These are phyloP conservation scores for Evernia prunastri DNA, from an alignment of 495 filamentous ascomycete species.

Conservation along the genomic window DNA sequence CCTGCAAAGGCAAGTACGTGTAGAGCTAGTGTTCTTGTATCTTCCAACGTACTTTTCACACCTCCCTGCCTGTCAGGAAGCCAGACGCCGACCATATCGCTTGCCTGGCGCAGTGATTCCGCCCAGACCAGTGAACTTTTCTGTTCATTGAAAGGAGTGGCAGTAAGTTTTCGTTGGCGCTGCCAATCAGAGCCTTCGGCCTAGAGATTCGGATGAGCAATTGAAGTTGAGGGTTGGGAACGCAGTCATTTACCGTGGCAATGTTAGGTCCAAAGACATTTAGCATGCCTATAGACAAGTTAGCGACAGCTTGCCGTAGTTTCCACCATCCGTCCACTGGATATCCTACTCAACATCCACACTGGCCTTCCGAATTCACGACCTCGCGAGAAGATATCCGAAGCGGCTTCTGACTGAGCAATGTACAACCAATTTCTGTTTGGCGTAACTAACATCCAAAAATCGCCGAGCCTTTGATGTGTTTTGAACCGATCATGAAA, in stretches of 20 bases:
- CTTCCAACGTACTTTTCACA: slow-evolving; percentile 29
- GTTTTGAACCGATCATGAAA: not conserved
- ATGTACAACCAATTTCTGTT: not conserved
- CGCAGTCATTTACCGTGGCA: not conserved
- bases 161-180: slow-evolving; percentile 36
- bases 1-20: slow-evolving; percentile 34
- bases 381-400: not conserved
- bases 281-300: not conserved
- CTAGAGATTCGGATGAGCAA: slow-evolving; percentile 19
- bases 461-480: not conserved
- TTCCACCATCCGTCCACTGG: not conserved
- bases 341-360: not conserved
- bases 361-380: not conserved
- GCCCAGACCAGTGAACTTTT: slow-evolving; percentile 39
- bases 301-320: not conserved
- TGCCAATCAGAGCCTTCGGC: slow-evolving; percentile 37
- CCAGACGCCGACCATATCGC: slow-evolving; percentile 37
- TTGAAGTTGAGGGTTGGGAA: not conserved
- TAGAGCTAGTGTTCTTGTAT: slow-evolving; percentile 32
- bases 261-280: not conserved
- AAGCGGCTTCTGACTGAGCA: not conserved
- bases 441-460: not conserved
- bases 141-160: slow-evolving; percentile 40
- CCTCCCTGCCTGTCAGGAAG: slow-evolving; percentile 17
- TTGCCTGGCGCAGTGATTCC: slow-evolving; percentile 35